Conservation (phyloP, 768 basidiomycete genomes). For the Kwoniella dendrophila region DNA sequence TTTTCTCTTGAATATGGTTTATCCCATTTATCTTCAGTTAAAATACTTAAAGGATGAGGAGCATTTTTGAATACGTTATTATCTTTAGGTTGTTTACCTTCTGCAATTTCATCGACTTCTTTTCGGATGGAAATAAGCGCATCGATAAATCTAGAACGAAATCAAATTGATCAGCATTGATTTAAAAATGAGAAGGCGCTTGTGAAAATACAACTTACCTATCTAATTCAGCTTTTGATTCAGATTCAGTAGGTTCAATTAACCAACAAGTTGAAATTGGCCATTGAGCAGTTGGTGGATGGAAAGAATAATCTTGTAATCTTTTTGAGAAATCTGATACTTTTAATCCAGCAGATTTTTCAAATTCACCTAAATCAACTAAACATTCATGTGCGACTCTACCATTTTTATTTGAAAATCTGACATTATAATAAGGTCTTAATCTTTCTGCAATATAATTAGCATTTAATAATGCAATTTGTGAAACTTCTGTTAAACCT, state of each 20-base stretch:
- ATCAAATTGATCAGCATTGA: neutral
- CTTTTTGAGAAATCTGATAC: slow-evolving; percentile 97
- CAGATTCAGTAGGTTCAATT: slow-evolving; percentile 96
- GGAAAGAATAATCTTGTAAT: slow-evolving; percentile 63
- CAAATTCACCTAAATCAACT: slow-evolving; percentile 94
- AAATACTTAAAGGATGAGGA: slow-evolving; percentile 80
- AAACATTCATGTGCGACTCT: slow-evolving; percentile 94
- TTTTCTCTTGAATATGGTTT: slow-evolving; percentile 87
- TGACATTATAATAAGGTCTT: slow-evolving; percentile 76
- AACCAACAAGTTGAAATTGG: slow-evolving; percentile 78
- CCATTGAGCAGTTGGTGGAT: slow-evolving; percentile 92
- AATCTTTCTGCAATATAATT: slow-evolving; percentile 96
- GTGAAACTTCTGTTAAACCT: slow-evolving; percentile 82
- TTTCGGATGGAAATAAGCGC: slow-evolving; percentile 95
- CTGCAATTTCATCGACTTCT: slow-evolving; percentile 83
- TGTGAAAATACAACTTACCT: slow-evolving; percentile 59
- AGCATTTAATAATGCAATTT: slow-evolving; percentile 85
- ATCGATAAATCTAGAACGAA: slow-evolving; percentile 78
- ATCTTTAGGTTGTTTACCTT: slow-evolving; percentile 83
- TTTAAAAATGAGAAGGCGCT: neutral
- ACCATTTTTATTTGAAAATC: slow-evolving; percentile 86
- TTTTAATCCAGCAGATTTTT: slow-evolving; percentile 79
- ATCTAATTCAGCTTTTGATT: slow-evolving; percentile 89
- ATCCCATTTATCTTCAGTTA: slow-evolving; percentile 82
- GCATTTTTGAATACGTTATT: slow-evolving; percentile 93